Base-by-base conservation (phyloP, 2,329 filamentous ascomycete genomes). In the Aspergillus proliferans region DNA sequence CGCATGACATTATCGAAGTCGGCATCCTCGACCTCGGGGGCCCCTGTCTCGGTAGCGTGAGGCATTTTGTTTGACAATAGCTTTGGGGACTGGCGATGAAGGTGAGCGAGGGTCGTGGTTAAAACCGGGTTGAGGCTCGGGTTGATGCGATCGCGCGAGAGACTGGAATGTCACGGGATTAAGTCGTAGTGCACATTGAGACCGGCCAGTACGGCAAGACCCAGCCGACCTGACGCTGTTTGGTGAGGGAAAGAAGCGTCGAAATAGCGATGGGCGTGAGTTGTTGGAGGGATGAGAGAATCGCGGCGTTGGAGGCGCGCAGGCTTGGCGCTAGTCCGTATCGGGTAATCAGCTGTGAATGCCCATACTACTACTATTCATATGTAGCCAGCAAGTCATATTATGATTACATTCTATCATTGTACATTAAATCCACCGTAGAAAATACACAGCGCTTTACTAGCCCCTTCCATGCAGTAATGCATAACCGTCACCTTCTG, bases 401-500 rank as follows among this genome's bases (percentile, higher is more conserved):
- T 30, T 30, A 30, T 12, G 26, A 30, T 30, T 30, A 30, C 26
- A 7, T 4, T 30, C 24, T 26, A 44, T 28, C 33, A 40, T 53
- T 49, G 33, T 43, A 74, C 66, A 40, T 73, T 60, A 47, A 80
- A 81, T 9, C 73, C 69, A 4, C 81, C 81, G 56, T 80, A 79
- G 57, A 77, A 84, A 19, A 78, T 75, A 66, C 80, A 83, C 24
- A 84, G 64, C 19, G 80, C 81, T 71, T 96, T 96, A 68, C 91
- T 96, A 6, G 87, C 87, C 10, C 90, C 89, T 59, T 87, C 79
- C 73, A 95, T 88, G 64, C 91, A 95, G 66, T 97, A 97, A 72
- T 98, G 93, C 44, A 88, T 82, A 22, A 92, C 84, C 41, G 86
- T 82, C 15, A 88, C 75, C 70, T 86, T 87, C 48, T 73, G 63